Evolutionary conservation across 192 early-diverging fungal genomes (phyloP), one percentile per base, ranked within the genome.

Genomic region (Mortierella hygrophila): DNA sequence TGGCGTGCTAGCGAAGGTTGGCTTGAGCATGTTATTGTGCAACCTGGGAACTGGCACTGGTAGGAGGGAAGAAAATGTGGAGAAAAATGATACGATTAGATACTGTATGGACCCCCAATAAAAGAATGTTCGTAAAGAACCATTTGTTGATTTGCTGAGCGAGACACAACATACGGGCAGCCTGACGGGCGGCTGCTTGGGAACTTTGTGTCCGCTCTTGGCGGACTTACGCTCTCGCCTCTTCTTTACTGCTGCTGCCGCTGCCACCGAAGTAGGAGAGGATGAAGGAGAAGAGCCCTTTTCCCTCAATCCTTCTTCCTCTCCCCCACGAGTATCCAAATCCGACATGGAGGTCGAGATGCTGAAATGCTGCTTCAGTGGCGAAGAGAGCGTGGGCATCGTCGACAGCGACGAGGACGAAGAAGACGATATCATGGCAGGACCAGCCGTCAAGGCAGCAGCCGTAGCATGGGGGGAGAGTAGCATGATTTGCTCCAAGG

Each of bases 21-120:
- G 29, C 84, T 81, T 47, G 84, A 76, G 20, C 84, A 86, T 8
- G 20, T 38, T 29, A 52, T 65, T 26, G 18, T 60, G 69, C 84
- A 86, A 0, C 70, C 78, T 13, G 47, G 41, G 9, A 70, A 41
- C 0, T 15, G 0, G 26, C 83, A 85, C 83, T 77, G 21, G 6
- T 41, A 40, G 38, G 38, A 10, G 6, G 40, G 49, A 38, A 20
- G 38, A 21, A 46, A 11, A 49, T 1, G 21, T 46, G 44, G 13
- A 29, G 42, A 32, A 42, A 47, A 32, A 76, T 32, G 38, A 77
- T 29, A 0, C 20, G 49, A 20, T 52, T 52, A 52, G 44, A 46
- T 46, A 46, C 2, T 70, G 8, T 5, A 42, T 32, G 4, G 20
- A 72, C 0, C 37, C 13, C 40, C 1, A 16, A 71, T 37, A 70